phyloP scores from a whole-genome alignment of 2,329 filamentous ascomycete genomes.

The Cryphonectria japonica region DNA sequence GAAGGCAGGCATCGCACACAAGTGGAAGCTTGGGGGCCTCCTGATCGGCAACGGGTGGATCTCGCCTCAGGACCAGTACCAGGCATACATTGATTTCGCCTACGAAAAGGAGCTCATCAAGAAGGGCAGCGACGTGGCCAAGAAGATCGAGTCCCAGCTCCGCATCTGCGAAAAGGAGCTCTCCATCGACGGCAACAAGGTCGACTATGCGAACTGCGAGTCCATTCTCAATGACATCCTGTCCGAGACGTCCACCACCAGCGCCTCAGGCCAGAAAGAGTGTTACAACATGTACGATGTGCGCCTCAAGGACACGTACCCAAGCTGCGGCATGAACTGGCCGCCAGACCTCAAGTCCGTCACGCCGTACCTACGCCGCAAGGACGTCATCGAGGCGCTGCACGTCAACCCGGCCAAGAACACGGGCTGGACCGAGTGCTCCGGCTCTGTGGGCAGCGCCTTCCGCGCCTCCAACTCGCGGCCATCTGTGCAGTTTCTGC shows the following conservation, averaged over 20 bases:
- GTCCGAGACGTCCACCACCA: constrained; percentile 60
- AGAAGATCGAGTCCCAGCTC: constrained; percentile 70
- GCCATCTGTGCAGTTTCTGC: constrained; percentile 75
- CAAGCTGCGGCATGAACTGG: constrained; percentile 97
- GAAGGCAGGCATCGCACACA: constrained; percentile 47
- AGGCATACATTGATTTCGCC: constrained; percentile 79
- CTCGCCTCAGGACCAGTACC: constrained; percentile 86
- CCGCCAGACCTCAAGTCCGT: constrained; percentile 81
- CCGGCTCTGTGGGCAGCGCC: constrained; percentile 71
- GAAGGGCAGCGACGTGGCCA: constrained; percentile 65
- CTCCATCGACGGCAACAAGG: constrained; percentile 53
- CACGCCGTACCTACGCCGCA: constrained; percentile 80
- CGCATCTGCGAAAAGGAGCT: constrained; percentile 69
- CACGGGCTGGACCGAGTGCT: constrained; percentile 91
- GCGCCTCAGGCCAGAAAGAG: constrained; percentile 51
- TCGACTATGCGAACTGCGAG: constrained; percentile 77
- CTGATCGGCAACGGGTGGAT: constrained; percentile 99
- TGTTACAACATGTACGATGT: constrained; percentile 99
- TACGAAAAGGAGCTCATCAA: constrained; percentile 76
- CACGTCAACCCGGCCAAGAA: constrained; percentile 82
- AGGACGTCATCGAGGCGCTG: constrained; percentile 78
- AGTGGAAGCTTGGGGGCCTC: constrained; percentile 82
- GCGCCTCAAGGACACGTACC: constrained; percentile 77
- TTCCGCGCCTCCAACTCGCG: constrained; percentile 74
- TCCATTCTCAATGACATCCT: constrained; percentile 75